phyloP scores from a whole-genome alignment of 192 early-diverging fungal genomes.

The Coemansia sp. region DNA sequence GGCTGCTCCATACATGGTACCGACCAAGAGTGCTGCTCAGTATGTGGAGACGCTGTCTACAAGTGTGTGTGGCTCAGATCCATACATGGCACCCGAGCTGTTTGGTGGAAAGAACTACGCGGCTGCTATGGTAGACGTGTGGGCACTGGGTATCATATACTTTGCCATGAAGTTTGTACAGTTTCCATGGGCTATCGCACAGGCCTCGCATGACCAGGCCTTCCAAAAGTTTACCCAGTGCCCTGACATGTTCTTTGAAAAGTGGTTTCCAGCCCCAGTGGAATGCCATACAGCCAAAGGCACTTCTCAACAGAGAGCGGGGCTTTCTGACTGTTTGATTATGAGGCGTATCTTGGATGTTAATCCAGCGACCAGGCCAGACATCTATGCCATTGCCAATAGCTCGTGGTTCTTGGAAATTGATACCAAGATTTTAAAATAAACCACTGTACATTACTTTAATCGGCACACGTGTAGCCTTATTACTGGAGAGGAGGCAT shows the following conservation, averaged over 20 bases:
- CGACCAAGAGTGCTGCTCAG: not conserved
- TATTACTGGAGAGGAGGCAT: not conserved
- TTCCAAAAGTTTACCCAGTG: constrained; percentile 19
- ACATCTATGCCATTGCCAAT: constrained; percentile 22
- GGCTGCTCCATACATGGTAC: constrained; percentile 27
- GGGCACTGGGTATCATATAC: constrained; percentile 87
- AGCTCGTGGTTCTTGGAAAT: constrained; percentile 37
- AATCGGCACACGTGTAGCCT: not conserved
- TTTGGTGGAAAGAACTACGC: constrained; percentile 66
- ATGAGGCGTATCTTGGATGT: constrained; percentile 28
- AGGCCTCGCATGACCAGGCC: constrained; percentile 27
- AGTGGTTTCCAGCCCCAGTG: constrained; percentile 23
- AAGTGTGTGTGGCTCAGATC: constrained; percentile 87
- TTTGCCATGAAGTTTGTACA: constrained; percentile 67
- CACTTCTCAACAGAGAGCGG: not conserved
- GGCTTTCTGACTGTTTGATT: not conserved
- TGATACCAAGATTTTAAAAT: not conserved
- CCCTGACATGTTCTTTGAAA: constrained; percentile 24
- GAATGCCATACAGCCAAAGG: not conserved
- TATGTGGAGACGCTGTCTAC: constrained; percentile 43
- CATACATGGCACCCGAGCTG: constrained; percentile 94
- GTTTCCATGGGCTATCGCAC: constrained; percentile 68
- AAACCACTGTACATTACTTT: not conserved
- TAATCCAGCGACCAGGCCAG: constrained; percentile 27
- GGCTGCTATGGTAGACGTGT: constrained; percentile 79